Evolutionary conservation across 2,329 filamentous ascomycete species (phyloP).

Genomic region (Celoporthe dispersa): DNA sequence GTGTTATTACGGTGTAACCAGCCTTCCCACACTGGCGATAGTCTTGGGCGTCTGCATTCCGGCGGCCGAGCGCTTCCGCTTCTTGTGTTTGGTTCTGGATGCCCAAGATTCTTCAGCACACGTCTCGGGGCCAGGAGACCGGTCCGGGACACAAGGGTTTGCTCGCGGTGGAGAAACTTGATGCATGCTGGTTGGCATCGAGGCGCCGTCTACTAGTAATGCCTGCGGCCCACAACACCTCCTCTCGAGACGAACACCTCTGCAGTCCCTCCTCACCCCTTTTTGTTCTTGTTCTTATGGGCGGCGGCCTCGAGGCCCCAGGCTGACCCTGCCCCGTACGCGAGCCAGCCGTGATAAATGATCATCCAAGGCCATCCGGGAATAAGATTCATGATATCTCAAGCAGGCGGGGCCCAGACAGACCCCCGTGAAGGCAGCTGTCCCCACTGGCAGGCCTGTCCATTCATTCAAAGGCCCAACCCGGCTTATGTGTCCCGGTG

Average conservation of each 20-base stretch:
- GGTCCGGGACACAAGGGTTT: neutral
- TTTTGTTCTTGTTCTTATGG: neutral
- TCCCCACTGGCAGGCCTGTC: neutral
- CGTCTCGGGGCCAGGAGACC: conserved; percentile 6
- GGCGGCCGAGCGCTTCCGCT: conserved; percentile 1
- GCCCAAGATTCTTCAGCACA: conserved; percentile 10
- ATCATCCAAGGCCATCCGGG: neutral
- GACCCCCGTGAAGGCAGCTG: neutral
- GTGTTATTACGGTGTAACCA: conserved; percentile 11
- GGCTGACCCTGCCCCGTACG: neutral
- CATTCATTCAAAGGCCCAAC: neutral
- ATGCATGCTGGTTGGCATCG: neutral
- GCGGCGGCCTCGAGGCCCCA: neutral
- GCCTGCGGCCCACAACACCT: neutral
- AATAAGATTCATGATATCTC: neutral
- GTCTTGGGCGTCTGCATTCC: neutral
- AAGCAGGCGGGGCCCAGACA: neutral
- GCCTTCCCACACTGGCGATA: neutral
- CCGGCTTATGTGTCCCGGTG: neutral
- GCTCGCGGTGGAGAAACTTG: neutral
- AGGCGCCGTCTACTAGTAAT: neutral
- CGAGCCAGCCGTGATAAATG: neutral
- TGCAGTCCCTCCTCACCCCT: neutral
- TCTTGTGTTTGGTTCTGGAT: neutral
- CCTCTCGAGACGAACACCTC: neutral